Conservation (phyloP, 2,329 filamentous ascomycete genomes). For the Dothiorella sarmentorum region DNA sequence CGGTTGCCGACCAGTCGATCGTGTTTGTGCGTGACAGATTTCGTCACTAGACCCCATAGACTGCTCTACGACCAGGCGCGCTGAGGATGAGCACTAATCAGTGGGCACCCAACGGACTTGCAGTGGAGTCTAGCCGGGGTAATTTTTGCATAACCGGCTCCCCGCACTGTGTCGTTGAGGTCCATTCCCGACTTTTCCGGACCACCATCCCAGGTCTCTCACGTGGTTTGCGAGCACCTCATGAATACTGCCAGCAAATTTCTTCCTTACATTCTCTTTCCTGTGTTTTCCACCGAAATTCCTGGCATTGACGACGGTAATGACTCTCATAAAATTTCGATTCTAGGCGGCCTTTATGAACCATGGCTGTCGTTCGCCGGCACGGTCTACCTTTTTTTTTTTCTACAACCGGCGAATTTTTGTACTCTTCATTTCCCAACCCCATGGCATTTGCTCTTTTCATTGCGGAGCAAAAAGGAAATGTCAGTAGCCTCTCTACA, state of each 20-base stretch:
- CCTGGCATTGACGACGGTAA: conserved; percentile 18
- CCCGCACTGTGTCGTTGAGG: conserved; percentile 9
- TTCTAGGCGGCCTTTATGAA: conserved; percentile 15
- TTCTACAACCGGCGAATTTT: neutral
- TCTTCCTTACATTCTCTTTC: neutral
- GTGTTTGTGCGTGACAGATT: conserved; percentile 15
- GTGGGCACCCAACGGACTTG: neutral
- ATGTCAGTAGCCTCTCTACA: neutral
- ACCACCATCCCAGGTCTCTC: conserved; percentile 8
- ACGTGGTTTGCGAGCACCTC: conserved; percentile 9
- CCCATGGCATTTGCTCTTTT: conserved; percentile 14
- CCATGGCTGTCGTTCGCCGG: conserved; percentile 1
- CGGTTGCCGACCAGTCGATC: neutral
- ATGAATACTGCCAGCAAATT: conserved; percentile 12
- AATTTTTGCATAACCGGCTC: conserved; percentile 4
- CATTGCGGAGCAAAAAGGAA: conserved; percentile 5
- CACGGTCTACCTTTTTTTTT: neutral
- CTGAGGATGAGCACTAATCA: conserved; percentile 16
- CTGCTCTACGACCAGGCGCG: conserved; percentile 14
- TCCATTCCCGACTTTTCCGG: neutral
- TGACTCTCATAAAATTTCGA: conserved; percentile 15
- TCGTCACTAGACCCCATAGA: conserved; percentile 19
- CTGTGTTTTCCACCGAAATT: neutral
- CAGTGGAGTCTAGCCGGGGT: neutral
- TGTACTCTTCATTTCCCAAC: conserved; percentile 17